A percentile compares a stretch with the other conserved stretches of the same genome.
phyloP scores from a whole-genome alignment of 192 early-diverging fungal genomes.

The Coemansia sp. region DNA sequence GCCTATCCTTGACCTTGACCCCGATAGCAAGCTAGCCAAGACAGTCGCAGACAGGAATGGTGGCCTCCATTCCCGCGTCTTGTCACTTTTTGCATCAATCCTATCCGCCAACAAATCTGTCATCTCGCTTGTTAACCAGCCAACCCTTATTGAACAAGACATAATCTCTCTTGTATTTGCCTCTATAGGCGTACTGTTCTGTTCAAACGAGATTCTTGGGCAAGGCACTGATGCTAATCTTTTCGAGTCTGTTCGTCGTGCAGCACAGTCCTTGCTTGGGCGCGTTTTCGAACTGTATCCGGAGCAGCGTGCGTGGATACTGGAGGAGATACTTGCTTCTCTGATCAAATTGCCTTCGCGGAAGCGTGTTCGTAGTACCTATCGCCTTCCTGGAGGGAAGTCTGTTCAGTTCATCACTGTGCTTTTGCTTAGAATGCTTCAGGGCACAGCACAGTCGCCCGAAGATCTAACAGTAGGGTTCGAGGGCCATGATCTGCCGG shows the following conservation, averaged over 20 bases:
- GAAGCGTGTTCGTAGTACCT: constrained; percentile 58
- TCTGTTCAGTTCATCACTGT: constrained; percentile 73
- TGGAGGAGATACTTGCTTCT: constrained; percentile 84
- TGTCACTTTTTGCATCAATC: constrained; percentile 24
- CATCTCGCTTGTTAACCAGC: constrained; percentile 19
- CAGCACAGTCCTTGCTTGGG: constrained; percentile 40
- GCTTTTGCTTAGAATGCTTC: constrained; percentile 73
- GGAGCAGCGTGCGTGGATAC: constrained; percentile 74
- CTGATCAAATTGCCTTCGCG: constrained; percentile 68
- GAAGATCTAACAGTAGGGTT: constrained; percentile 44
- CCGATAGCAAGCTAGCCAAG: constrained; percentile 15
- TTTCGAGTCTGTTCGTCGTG: constrained; percentile 46
- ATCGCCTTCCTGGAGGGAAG: constrained; percentile 64
- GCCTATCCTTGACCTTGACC: constrained; percentile 32
- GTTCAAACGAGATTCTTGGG: constrained; percentile 28
- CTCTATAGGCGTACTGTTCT: constrained; percentile 46
- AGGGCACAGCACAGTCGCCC: constrained; percentile 36
- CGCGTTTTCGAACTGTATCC: constrained; percentile 37
- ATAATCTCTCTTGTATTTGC: constrained; percentile 47
- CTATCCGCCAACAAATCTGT: constrained; percentile 24
- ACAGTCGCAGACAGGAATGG: constrained; percentile 4
- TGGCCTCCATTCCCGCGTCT: constrained; percentile 15
- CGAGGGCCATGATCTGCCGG: constrained; percentile 25
- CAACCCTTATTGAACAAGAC: constrained; percentile 37
- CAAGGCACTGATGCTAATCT: constrained; percentile 23